Percentiles rank a stretch among this genome's conserved stretches.
phyloP scores from a whole-genome alignment of 2,329 filamentous ascomycete species.

The Chaetomium sp. region DNA sequence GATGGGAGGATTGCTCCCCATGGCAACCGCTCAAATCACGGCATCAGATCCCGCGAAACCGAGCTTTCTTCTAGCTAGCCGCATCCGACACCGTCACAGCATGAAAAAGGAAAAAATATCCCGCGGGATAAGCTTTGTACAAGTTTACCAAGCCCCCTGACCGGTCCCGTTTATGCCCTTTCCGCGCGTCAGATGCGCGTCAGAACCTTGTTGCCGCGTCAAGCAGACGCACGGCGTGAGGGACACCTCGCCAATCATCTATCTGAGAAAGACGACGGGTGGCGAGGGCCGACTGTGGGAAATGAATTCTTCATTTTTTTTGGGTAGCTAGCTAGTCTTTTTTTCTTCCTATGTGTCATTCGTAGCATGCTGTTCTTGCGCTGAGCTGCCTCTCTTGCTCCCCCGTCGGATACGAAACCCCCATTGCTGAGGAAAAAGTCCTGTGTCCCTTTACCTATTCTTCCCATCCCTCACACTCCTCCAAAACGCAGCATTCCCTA shows the following conservation, averaged over 20 bases:
- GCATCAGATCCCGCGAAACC: no score
- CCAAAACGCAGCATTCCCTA: background rate
- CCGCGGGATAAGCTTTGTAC: no score
- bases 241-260: background rate
- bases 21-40: no score
- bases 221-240: background rate
- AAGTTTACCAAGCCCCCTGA: no score
- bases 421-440: slow-evolving; percentile 16
- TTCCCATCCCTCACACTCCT: background rate
- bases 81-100: no score
- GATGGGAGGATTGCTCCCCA: no score
- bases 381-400: background rate
- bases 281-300: background rate
- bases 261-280: background rate
- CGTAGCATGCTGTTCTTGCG: background rate
- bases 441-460: slow-evolving; percentile 13
- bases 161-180: no score
- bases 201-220: no score
- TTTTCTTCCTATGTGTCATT: background rate
- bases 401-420: background rate
- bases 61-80: background rate
- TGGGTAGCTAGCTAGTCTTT: no score
- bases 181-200: no score
- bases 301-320: background rate
- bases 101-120: no score